Evolutionary conservation across 164 flowering plant genomes (phyloP).

Genomic region (Cinnamomum chago): DNA sequence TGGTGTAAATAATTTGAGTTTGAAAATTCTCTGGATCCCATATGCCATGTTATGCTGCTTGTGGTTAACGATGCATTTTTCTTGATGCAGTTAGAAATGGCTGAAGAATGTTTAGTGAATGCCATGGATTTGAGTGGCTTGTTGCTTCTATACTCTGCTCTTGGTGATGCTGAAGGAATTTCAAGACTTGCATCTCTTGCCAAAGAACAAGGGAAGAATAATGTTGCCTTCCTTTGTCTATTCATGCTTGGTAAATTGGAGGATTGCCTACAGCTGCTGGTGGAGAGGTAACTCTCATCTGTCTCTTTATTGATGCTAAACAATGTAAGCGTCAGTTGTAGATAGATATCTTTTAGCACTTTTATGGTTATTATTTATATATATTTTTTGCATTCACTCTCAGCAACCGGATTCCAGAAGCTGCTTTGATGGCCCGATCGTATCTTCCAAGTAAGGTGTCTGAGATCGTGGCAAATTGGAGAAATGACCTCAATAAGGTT

Average conservation of each 20-base stretch:
- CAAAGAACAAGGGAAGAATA: slow-evolving; percentile 92
- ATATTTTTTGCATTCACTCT: slow-evolving; percentile 15
- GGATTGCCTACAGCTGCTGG: slow-evolving; percentile 88
- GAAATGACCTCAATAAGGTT: slow-evolving; percentile 91
- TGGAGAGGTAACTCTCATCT: slow-evolving; percentile 67
- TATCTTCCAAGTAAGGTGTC: slow-evolving; percentile 99
- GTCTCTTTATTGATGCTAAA: not conserved
- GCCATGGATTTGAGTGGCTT: slow-evolving; percentile 96
- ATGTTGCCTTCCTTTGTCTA: slow-evolving; percentile 88
- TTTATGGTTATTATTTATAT: not conserved
- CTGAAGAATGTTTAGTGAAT: slow-evolving; percentile 78
- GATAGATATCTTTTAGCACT: not conserved
- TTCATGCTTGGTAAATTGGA: slow-evolving; percentile 89
- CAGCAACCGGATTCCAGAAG: slow-evolving; percentile 99
- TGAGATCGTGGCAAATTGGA: slow-evolving; percentile 85
- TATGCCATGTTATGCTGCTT: not conserved
- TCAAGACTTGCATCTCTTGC: slow-evolving; percentile 73
- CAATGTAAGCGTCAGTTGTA: not conserved
- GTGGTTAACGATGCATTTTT: slow-evolving; percentile 1
- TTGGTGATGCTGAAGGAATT: slow-evolving; percentile 92
- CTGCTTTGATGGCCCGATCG: slow-evolving; percentile 98
- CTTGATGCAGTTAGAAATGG: slow-evolving; percentile 83
- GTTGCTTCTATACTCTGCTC: slow-evolving; percentile 83
- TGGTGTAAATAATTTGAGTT: not conserved
- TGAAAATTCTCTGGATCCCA: not conserved